These are phyloP conservation scores for Chalaropsis thielavioides DNA, from an alignment of 2,329 filamentous ascomycete genomes.

Conservation along the genomic window DNA sequence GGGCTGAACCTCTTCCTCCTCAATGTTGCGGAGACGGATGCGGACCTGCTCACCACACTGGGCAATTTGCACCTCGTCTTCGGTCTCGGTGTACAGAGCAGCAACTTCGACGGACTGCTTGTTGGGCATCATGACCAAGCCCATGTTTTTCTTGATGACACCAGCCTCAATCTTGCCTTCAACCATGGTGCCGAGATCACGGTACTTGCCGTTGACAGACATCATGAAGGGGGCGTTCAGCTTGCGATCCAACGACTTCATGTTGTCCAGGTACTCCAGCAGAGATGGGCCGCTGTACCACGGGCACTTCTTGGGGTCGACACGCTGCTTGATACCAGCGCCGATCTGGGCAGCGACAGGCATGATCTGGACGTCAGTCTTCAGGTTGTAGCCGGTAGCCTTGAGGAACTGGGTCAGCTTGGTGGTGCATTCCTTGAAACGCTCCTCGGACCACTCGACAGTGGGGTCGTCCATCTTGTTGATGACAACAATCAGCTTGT, in stretches of 20 bases:
- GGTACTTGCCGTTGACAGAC: constrained; percentile 90
- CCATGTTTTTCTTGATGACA: constrained; percentile 79
- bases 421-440: constrained; percentile 82
- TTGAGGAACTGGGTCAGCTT: constrained; percentile 84
- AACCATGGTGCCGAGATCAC: constrained; percentile 92
- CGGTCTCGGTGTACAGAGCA: constrained; percentile 85
- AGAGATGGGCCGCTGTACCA: constrained; percentile 87
- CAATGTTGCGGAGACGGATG: constrained; percentile 78
- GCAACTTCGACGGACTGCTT: constrained; percentile 65
- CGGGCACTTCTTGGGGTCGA: constrained; percentile 58
- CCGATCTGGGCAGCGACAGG: constrained; percentile 84
- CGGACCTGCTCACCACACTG: constrained; percentile 93
- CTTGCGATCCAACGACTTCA: constrained; percentile 88
- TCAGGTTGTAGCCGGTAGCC: constrained; percentile 83
- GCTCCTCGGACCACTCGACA: constrained; percentile 86
- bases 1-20: constrained; percentile 92
- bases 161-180: constrained; percentile 96
- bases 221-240: constrained; percentile 99
- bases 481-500: constrained; percentile 85
- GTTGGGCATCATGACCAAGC: constrained; percentile 90
- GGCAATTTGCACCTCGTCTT: constrained; percentile 71
- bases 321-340: constrained; percentile 73
- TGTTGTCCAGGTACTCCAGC: constrained; percentile 86
- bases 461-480: constrained; percentile 99
- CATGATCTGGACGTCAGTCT: constrained; percentile 89